phyloP scores from a whole-genome alignment of 768 basidiomycete species.

The Phlebiopsis flavidoalba region DNA sequence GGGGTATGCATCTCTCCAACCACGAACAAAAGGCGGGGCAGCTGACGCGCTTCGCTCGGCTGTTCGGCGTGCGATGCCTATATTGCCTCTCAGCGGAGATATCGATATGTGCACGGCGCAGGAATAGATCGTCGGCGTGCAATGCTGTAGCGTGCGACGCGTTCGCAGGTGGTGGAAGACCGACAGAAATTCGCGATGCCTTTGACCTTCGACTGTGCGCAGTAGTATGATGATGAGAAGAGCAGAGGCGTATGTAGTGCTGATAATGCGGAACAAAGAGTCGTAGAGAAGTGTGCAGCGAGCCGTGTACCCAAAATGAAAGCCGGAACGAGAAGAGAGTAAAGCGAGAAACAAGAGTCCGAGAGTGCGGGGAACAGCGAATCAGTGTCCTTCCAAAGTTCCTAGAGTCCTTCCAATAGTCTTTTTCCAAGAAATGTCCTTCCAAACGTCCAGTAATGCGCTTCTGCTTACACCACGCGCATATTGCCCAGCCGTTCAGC shows the following conservation, averaged over 20 bases:
- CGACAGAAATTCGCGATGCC: not conserved
- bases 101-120: not conserved
- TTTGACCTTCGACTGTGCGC: not conserved
- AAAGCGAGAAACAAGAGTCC: not conserved
- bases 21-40: not conserved
- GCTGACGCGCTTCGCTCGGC: not conserved
- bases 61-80: not conserved
- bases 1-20: not conserved
- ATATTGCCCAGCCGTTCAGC: constrained; percentile 2
- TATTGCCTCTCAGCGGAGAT: not conserved
- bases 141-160: not conserved
- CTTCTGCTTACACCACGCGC: constrained; percentile 1
- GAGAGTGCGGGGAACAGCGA: not conserved
- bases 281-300: too few species aligned
- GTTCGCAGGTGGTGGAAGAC: not conserved
- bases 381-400: not conserved
- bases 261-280: not conserved
- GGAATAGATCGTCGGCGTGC: not conserved
- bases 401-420: too few species aligned
- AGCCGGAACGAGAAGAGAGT: not conserved
- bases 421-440: not conserved
- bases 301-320: not conserved
- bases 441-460: not conserved
- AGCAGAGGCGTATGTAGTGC: not conserved
- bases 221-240: not conserved